These are phyloP conservation scores for Cryptosporidium sp. DNA, from an alignment of 169 alveolate species.

Conservation along the genomic window DNA sequence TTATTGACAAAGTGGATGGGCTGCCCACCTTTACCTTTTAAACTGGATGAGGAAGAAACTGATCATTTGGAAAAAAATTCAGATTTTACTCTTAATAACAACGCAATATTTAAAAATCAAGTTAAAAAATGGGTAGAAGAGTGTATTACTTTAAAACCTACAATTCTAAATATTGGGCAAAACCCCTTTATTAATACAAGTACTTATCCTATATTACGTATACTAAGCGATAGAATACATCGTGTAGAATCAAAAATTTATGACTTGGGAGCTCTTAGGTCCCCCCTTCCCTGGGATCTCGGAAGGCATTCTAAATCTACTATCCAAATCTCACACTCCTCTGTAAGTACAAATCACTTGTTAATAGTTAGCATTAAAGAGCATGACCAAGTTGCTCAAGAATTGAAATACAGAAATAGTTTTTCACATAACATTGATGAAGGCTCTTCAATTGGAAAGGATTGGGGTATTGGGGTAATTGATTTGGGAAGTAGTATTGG, in stretches of 20 bases:
- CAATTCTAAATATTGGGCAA: slow-evolving; percentile 63
- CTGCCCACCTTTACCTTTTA: slow-evolving; percentile 66
- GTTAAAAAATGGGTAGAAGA: slow-evolving; percentile 67
- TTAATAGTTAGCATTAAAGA: slow-evolving; percentile 80
- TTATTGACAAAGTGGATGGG: slow-evolving; percentile 65
- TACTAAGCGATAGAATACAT: slow-evolving; percentile 64
- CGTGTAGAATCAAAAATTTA: slow-evolving; percentile 70
- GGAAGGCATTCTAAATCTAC: slow-evolving; percentile 90
- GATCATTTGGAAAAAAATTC: background rate
- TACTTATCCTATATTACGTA: slow-evolving; percentile 53
- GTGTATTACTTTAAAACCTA: slow-evolving; percentile 54
- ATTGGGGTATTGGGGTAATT: slow-evolving; percentile 66
- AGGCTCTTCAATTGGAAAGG: background rate
- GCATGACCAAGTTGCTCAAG: slow-evolving; percentile 23
- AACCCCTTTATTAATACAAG: slow-evolving; percentile 33
- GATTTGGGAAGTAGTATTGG: slow-evolving; percentile 93
- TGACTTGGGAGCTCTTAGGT: slow-evolving; percentile 46
- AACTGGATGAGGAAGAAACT: background rate
- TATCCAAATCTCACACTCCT: slow-evolving; percentile 89
- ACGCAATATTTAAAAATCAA: slow-evolving; percentile 44
- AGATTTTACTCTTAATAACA: slow-evolving; percentile 26
- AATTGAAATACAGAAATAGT: background rate
- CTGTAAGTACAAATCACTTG: slow-evolving; percentile 90
- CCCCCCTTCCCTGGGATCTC: slow-evolving; percentile 90
- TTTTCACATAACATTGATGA: background rate